Base-by-base conservation (phyloP, 257 asterid genomes). In the Agastache rugosa region DNA sequence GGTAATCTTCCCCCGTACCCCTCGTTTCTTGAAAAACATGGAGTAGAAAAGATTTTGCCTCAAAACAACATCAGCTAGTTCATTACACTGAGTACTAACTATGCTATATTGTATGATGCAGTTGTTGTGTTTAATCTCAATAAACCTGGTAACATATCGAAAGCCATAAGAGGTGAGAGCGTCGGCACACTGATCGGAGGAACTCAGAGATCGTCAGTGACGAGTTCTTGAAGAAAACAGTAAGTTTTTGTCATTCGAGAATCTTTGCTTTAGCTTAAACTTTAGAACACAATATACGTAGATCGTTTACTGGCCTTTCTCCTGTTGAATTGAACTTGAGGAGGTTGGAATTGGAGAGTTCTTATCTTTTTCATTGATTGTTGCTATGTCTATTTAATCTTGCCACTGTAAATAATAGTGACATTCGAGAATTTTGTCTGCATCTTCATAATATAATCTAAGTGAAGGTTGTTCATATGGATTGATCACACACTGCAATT, bases 121-220 rank as follows among this genome's bases (percentile, higher is more conserved):
- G 98, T 94, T 83, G 98, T 90, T 1, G 96, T 94, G 63, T 92
- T 94, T 80, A 90, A 94, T 78, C 91, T 94, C 72, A 89, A 92
- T 80, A 89, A 85, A 71, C 82, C 87, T 0, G 99, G 96, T 2
- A 92, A 92, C 78, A 92, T 94, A 67, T 78, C 98, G 0, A 89
- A 82, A 83, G 99, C 99, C 56, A 89, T 93, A 50, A 78, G 65
- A 70, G 98, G 98, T 61, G 98, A 93, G 67, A 79, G 80, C 35
- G 96, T 91, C 0, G 96, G 98, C 59, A 89, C 98, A 3, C 75
- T 90, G 58, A 90, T 91, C 53, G 96, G 96, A 61, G 87, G 81
- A 62, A 51, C 84, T 44, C 77, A 64, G 75, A 82, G 83, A 77
- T 65, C 81, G 1, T 81, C 84, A 15, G 70, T 86, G 42, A 81